phyloP scores from a whole-genome alignment of 495 filamentous ascomycete species.

The Neurospora cerealis region DNA sequence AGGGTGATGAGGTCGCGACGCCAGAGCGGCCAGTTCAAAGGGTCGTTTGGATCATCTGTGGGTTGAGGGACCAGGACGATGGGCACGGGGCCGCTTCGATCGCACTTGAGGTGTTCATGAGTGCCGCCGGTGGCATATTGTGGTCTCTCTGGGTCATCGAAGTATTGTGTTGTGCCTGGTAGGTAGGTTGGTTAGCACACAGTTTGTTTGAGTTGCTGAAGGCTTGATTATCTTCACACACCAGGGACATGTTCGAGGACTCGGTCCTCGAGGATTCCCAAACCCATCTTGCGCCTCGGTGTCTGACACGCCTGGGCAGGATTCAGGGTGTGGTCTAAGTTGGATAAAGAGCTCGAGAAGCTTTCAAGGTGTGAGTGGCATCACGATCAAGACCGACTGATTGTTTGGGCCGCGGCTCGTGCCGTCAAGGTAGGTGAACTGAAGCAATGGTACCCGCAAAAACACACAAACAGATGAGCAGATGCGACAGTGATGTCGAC shows the following conservation, averaged over 20 bases:
- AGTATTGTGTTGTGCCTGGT: constrained; percentile 54
- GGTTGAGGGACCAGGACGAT: constrained; percentile 76
- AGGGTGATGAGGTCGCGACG: constrained; percentile 71
- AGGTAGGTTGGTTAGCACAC: not conserved
- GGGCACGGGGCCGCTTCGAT: constrained; percentile 52
- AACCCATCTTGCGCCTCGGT: constrained; percentile 51
- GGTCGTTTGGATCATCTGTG: constrained; percentile 72
- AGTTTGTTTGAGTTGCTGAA: not conserved
- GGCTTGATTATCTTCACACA: constrained; percentile 23
- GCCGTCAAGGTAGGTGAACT: not conserved
- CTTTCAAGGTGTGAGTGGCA: not conserved
- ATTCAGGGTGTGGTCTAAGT: not conserved
- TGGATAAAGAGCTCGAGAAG: not conserved
- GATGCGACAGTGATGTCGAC: not conserved
- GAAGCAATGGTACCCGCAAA: not conserved
- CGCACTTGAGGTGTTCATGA: constrained; percentile 54
- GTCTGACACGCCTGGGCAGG: not conserved
- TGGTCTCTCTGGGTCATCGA: constrained; percentile 43
- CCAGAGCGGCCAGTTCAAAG: constrained; percentile 81
- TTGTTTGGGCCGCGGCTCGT: not conserved
- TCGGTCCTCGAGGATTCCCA: constrained; percentile 65
- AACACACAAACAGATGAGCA: not conserved
- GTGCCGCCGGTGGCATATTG: constrained; percentile 27
- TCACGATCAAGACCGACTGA: not conserved
- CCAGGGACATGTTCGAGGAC: constrained; percentile 62